These are phyloP conservation scores for Terfezia boudieri DNA, from an alignment of 495 filamentous ascomycete species.

Conservation along the genomic window DNA sequence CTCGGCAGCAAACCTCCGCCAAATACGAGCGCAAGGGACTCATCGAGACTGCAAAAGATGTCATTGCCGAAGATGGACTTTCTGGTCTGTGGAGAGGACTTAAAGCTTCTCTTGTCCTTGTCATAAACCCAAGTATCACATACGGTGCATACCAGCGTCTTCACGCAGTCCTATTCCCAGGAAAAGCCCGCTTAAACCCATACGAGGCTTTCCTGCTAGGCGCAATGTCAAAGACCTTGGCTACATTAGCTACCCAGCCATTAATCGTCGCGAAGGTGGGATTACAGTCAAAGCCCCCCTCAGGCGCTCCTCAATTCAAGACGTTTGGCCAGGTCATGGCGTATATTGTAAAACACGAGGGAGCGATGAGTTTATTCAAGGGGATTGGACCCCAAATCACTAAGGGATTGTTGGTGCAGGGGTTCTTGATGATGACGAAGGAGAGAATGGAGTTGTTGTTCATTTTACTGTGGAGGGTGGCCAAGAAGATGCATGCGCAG, in stretches of 20 bases:
- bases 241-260: conserved; percentile 83
- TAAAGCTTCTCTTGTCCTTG: conserved; percentile 89
- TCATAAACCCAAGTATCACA: conserved; percentile 93
- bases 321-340: conserved; percentile 86
- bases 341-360: conserved; percentile 78
- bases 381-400: conserved; percentile 84
- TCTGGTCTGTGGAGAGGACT: conserved; percentile 81
- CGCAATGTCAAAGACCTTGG: conserved; percentile 76
- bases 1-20: conserved; percentile 77
- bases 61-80: conserved; percentile 79
- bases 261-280: conserved; percentile 97
- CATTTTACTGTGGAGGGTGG: conserved; percentile 61
- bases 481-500: conserved; percentile 45
- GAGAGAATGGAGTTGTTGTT: conserved; percentile 87
- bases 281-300: conserved; percentile 76
- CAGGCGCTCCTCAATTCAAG: conserved; percentile 82
- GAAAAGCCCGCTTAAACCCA: conserved; percentile 51
- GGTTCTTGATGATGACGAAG: conserved; percentile 98
- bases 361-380: conserved; percentile 66
- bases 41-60: conserved; percentile 69
- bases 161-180: conserved; percentile 55
- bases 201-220: conserved; percentile 91
- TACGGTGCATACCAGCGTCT: conserved; percentile 93
- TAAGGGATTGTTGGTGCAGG: conserved; percentile 86
- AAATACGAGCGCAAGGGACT: conserved; percentile 71